phyloP scores from a whole-genome alignment of 78 protist species.

The slime mould (Dictyostelium discoideum) region dicty_2.7 NC_007088.5:5608001-5608500 shows the following conservation, averaged over 20 bases:
- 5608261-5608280: conserved; percentile 56
- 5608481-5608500: neutral
- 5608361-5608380: neutral
- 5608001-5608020: conserved; percentile 32
- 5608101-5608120: neutral
- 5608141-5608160: neutral
- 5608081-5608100: neutral
- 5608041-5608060: conserved; percentile 52
- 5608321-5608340: neutral
- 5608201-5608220: conserved; percentile 71
- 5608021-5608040: conserved; percentile 24
- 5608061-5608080: conserved; percentile 45
- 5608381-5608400: too few species aligned
- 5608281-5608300: conserved; percentile 42
- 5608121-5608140: neutral
- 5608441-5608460: neutral
- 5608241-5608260: conserved; percentile 75
- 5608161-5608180: conserved; percentile 38
- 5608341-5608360: neutral
- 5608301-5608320: conserved; percentile 38
- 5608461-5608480: neutral
- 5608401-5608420: neutral
- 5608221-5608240: conserved; percentile 69
- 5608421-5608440: neutral
- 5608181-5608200: conserved; percentile 62